Percentiles rank a stretch among this genome's conserved stretches.
Evolutionary conservation across 768 basidiomycete genomes (phyloP).

Genomic region (Mycena galericulata): DNA sequence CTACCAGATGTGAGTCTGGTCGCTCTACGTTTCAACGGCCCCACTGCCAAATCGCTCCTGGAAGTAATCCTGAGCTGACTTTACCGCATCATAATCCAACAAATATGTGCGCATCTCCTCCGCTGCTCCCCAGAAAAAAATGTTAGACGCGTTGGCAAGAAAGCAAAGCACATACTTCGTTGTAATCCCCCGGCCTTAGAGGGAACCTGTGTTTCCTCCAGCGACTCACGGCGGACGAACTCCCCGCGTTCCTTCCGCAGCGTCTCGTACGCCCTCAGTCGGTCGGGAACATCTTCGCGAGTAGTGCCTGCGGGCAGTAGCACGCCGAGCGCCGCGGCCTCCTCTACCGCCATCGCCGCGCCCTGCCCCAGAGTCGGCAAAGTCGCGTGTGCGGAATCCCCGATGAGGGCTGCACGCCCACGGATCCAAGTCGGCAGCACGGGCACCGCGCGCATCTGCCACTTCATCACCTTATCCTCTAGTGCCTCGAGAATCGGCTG

Average conservation of each 20-base stretch:
- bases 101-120: background rate
- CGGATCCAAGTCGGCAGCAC: constrained; percentile 20
- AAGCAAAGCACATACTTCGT: background rate
- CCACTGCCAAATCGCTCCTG: background rate
- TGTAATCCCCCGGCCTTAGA: background rate
- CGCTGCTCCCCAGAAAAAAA: background rate
- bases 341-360: constrained; percentile 41
- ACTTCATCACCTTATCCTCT: constrained; percentile 3
- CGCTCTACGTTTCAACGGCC: no score
- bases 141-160: background rate
- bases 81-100: background rate
- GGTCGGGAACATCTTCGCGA: background rate
- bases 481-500: background rate
- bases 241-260: constrained; percentile 21
- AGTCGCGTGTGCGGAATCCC: constrained; percentile 40
- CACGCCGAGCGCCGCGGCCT: constrained; percentile 15
- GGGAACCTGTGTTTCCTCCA: background rate
- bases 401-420: constrained; percentile 23
- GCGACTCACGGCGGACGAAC: constrained; percentile 6
- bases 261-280: constrained; percentile 11
- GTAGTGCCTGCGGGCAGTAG: constrained; percentile 13
- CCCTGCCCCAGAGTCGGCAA: constrained; percentile 39
- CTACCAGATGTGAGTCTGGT: no score
- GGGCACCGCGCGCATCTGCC: constrained; percentile 18
- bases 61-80: background rate